phyloP scores from a whole-genome alignment of 169 alveolate genomes.

The Eimeria praecox region DNA sequence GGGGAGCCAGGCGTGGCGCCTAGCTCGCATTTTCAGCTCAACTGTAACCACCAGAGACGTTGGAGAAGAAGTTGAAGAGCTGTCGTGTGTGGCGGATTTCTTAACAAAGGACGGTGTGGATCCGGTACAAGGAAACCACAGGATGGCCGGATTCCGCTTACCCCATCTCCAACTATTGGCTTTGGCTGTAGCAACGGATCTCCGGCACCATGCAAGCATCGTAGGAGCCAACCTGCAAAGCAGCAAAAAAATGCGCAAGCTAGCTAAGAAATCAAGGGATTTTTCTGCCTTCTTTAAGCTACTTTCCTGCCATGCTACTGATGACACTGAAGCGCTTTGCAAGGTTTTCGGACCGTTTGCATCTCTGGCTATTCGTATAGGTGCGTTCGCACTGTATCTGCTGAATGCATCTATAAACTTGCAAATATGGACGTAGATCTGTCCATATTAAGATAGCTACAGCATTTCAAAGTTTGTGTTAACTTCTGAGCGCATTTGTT shows the following conservation, averaged over 20 bases:
- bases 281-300: slow-evolving; percentile 49
- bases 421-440: neutral
- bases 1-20: slow-evolving; percentile 59
- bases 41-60: neutral
- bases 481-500: neutral
- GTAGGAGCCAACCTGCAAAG: slow-evolving; percentile 52
- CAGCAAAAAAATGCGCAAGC: slow-evolving; percentile 53
- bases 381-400: neutral
- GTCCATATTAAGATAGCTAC: neutral
- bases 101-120: slow-evolving; percentile 27
- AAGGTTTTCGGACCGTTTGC: slow-evolving; percentile 46
- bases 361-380: slow-evolving; percentile 62
- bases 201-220: slow-evolving; percentile 47
- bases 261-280: slow-evolving; percentile 13
- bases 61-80: slow-evolving; percentile 20
- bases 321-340: slow-evolving; percentile 42
- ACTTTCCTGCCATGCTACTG: slow-evolving; percentile 25
- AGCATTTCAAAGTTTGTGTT: neutral
- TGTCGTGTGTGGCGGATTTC: slow-evolving; percentile 18
- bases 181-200: slow-evolving; percentile 43
- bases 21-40: slow-evolving; percentile 1
- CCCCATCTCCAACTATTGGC: slow-evolving; percentile 65
- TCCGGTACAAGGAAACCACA: neutral
- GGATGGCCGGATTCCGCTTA: slow-evolving; percentile 5
- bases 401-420: neutral